Percentiles rank a stretch among this genome's conserved stretches.
Evolutionary conservation across 345 rosid species (phyloP).

Genomic region (Salix caprea): DNA sequence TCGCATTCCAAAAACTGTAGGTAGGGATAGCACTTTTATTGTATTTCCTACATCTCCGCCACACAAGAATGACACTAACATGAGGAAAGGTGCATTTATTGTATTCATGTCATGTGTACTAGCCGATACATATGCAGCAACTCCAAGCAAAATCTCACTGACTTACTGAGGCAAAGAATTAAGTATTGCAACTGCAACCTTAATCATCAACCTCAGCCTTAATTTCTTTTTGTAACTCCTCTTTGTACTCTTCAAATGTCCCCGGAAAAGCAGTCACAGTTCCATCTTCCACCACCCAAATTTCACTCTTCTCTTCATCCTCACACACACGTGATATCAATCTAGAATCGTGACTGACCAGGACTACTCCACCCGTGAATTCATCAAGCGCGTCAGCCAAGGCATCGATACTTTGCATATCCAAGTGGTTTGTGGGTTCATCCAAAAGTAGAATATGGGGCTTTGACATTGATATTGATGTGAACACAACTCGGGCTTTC

Average conservation of each 20-base stretch:
- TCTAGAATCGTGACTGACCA: conserved; percentile 93
- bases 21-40: not conserved
- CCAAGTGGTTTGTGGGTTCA: conserved; percentile 93
- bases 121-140: not conserved
- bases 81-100: not conserved
- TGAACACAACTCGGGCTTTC: conserved; percentile 85
- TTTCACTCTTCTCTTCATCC: conserved; percentile 76
- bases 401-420: conserved; percentile 96
- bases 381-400: conserved; percentile 89
- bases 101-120: not conserved
- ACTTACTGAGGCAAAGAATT: not conserved
- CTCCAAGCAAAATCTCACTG: not conserved
- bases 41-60: not conserved
- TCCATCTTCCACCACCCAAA: conserved; percentile 92
- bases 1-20: not conserved
- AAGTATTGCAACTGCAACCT: not conserved
- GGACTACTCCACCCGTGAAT: conserved; percentile 83
- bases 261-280: conserved; percentile 34
- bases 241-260: conserved; percentile 2
- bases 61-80: not conserved
- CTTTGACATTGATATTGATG: conserved; percentile 86
- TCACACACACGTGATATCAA: conserved; percentile 85
- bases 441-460: conserved; percentile 87
- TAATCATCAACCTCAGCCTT: conserved; percentile 5
- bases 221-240: not conserved